Evolutionary conservation across 2,329 filamentous ascomycete species (phyloP).

Genomic region (Chrysosporium keratinophilum): DNA sequence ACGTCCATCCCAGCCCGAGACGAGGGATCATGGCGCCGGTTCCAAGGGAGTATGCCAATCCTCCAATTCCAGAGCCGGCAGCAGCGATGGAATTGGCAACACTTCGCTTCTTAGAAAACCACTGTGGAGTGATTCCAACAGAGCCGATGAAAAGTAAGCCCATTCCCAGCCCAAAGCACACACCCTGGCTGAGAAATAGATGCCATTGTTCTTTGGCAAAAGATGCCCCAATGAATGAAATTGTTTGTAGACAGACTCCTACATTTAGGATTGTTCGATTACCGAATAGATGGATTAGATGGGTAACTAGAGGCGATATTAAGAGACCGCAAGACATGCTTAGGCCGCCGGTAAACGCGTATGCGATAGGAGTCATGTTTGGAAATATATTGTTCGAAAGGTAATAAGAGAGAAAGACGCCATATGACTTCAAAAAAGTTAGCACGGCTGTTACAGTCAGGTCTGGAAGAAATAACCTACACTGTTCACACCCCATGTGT

Average conservation of each 20-base stretch:
- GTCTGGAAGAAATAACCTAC: conserved; percentile 30
- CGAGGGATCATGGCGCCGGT: conserved; percentile 48
- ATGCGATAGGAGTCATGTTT: conserved; percentile 44
- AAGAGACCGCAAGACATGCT: conserved; percentile 50
- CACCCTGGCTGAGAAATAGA: conserved; percentile 49
- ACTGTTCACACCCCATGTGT: conserved; percentile 66
- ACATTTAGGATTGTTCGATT: conserved; percentile 46
- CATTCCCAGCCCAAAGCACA: conserved; percentile 54
- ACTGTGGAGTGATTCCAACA: conserved; percentile 49
- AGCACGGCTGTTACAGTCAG: neutral
- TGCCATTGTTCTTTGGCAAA: conserved; percentile 51
- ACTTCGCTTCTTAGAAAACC: conserved; percentile 49
- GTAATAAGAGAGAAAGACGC: conserved; percentile 52
- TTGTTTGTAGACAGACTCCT: conserved; percentile 46
- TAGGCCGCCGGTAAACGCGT: conserved; percentile 51
- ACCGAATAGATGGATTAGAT: conserved; percentile 43
- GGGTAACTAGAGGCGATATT: conserved; percentile 47
- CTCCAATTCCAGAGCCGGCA: conserved; percentile 50
- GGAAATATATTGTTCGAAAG: conserved; percentile 47
- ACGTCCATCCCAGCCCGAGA: conserved; percentile 50
- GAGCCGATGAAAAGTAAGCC: conserved; percentile 51
- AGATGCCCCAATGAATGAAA: conserved; percentile 46
- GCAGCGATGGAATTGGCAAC: conserved; percentile 52
- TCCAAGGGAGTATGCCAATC: conserved; percentile 49
- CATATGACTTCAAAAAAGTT: conserved; percentile 32